Evolutionary conservation across 2,329 filamentous ascomycete genomes (phyloP).

Genomic region (Aspergillus ustus): DNA sequence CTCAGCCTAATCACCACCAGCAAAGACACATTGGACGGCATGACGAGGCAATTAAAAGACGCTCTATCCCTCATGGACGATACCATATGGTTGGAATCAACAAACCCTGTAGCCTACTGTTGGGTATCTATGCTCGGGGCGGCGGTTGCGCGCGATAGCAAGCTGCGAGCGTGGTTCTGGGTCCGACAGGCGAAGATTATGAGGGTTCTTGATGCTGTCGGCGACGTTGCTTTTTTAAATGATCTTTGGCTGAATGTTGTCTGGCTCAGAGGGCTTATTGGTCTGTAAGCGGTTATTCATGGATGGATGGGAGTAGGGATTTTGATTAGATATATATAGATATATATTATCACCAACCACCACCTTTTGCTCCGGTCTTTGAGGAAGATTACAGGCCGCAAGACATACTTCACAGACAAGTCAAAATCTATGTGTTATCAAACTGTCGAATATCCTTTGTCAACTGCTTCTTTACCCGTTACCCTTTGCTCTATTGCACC

Average conservation of each 20-base stretch:
- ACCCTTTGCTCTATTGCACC: no score
- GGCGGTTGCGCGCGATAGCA: not conserved
- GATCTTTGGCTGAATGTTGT: not conserved
- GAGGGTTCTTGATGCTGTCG: not conserved
- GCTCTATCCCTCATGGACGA: not conserved
- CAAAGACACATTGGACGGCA: not conserved
- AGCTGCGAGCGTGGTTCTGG: not conserved
- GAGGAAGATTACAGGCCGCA: no score
- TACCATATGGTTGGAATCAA: not conserved
- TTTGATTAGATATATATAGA: no score
- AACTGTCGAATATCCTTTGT: no score
- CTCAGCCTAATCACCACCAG: not conserved
- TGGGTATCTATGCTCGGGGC: constrained; percentile 6
- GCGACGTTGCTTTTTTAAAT: not conserved
- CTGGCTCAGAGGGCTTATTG: not conserved
- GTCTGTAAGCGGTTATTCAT: no score
- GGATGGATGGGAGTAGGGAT: no score
- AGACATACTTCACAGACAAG: no score
- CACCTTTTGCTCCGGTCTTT: no score
- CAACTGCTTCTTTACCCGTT: no score
- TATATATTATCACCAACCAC: no score
- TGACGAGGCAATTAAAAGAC: not conserved
- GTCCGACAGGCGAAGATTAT: not conserved
- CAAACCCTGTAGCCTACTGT: not conserved
- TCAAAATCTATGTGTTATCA: no score